phyloP scores from a whole-genome alignment of 805 yeast species.

The Cyberlindnera mrakii region DNA sequence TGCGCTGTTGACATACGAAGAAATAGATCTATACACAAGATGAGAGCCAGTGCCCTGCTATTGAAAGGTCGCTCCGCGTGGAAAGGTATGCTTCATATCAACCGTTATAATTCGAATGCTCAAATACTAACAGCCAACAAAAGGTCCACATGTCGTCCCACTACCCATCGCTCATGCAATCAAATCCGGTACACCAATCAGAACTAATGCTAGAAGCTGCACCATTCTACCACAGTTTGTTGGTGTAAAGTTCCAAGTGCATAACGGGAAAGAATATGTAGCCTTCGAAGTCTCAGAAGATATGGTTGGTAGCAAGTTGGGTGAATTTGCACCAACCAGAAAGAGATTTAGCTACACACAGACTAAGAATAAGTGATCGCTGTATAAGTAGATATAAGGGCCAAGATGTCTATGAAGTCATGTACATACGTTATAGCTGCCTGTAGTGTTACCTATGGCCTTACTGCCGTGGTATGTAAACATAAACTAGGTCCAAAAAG shows the following conservation, averaged over 20 bases:
- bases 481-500: neutral
- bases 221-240: constrained; percentile 95
- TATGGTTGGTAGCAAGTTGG: constrained; percentile 94
- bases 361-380: constrained; percentile 49
- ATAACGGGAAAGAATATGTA: constrained; percentile 92
- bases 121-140: constrained; percentile 1
- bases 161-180: constrained; percentile 86
- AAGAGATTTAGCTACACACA: constrained; percentile 79
- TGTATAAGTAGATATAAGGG: neutral
- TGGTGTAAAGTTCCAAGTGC: constrained; percentile 90
- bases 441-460: too few species aligned
- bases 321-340: constrained; percentile 93
- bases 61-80: constrained; percentile 50
- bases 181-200: constrained; percentile 73
- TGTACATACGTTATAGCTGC: neutral
- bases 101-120: neutral
- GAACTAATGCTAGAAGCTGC: constrained; percentile 95
- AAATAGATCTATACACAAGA: constrained; percentile 10
- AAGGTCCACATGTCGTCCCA: constrained; percentile 90
- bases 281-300: constrained; percentile 83
- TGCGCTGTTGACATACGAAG: neutral
- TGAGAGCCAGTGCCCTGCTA: constrained; percentile 35
- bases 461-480: neutral
- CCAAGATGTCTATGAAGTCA: neutral
- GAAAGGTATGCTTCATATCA: constrained; percentile 37